Base-by-base conservation (phyloP, 2,329 filamentous ascomycete species). In the Purpureocillium lavendulum region DNA sequence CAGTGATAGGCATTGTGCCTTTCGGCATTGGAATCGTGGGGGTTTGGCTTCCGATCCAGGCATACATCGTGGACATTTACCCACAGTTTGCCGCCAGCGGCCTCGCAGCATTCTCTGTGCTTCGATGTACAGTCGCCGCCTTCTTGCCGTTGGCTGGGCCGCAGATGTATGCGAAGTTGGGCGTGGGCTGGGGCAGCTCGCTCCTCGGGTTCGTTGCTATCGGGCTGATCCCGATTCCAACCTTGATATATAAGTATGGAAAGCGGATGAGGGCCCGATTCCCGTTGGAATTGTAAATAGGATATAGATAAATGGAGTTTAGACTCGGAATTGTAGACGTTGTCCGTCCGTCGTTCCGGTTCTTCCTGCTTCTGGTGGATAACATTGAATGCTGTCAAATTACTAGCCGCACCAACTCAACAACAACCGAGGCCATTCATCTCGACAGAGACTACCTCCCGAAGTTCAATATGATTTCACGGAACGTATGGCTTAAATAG, bases 141-240 rank as follows among this genome's bases (percentile, higher is more conserved):
- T 78, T 73, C 0, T 83, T 87, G 54, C 83, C 82, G 1, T 66
- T 87, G 1, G 80, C 83, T 42, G 81, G 81, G 2, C 63, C 59
- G 1, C 70, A 78, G 8, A 71, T 85, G 66, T 82, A 81, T 51
- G 65, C 71, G 36, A 71, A 70, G 17, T 51, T 86, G 8, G 80
- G 81, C 1, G 69, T 82, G 10, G 70, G 70, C 1, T 74, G 70
- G 71, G 70, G 70, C 0, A 71, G 66, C 40, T 66, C 64, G 3
- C 46, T 74, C 36, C 49, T 75, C 21, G 73, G 69, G 0, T 73
- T 74, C 44, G 58, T 76, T 41, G 62, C 67, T 3, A 40, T 75
- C 3, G 66, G 56, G 0, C 52, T 76, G 44, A 66, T 73, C 29
- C 70, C 67, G 0, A 62, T 70, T 4, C 69, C 72, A 1, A 47